Base-by-base conservation (phyloP, 139 green algal genomes). In the Asterochloris erici region DNA sequence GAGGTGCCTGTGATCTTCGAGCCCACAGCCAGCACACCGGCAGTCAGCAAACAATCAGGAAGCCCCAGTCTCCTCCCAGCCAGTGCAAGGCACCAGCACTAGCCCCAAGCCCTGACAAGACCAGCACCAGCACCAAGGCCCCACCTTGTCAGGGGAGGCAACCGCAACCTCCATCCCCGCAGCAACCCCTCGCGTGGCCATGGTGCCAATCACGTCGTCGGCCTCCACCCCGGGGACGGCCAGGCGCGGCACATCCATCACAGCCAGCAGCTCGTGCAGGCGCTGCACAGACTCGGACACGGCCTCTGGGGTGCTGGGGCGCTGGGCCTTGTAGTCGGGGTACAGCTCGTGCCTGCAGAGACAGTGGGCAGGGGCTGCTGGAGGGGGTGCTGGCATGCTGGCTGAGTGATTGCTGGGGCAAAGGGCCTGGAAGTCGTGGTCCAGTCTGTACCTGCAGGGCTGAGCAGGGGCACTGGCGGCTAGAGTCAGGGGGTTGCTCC, bases 171-270 rank as follows among this genome's bases (percentile, higher is more conserved):
- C 47, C 14, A 93, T 83, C 28, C 89, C 90, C 11, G 86, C 87
- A 14, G 83, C 61, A 17, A 78, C 11, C 0, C 73, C 88, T 16
- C 79, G 74, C 17, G 28, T 70, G 13, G 87, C 88, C 64, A 95
- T 74, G 4, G 88, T 91, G 47, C 86, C 92, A 19, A 94, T 88
- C 13, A 95, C 88, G 74, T 95, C 92, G 83, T 95, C 92, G 2
- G 92, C 92, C 71, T 95, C 92, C 61, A 95, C 87, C 0, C 92
- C 92, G 9, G 91, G 80, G 14, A 85, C 79, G 28, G 79, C 63
- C 23, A 91, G 82, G 19, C 78, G 77, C 14, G 82, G 74, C 10
- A 93, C 83, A n/a, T 79, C 86, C 81, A 94, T 87, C 24, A 86
- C 66, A 23, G 81, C 71, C 54, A 93, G 77, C 21, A 93, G 68